phyloP scores from a whole-genome alignment of 805 yeast genomes.

The Metschnikowia continentalis region DNA sequence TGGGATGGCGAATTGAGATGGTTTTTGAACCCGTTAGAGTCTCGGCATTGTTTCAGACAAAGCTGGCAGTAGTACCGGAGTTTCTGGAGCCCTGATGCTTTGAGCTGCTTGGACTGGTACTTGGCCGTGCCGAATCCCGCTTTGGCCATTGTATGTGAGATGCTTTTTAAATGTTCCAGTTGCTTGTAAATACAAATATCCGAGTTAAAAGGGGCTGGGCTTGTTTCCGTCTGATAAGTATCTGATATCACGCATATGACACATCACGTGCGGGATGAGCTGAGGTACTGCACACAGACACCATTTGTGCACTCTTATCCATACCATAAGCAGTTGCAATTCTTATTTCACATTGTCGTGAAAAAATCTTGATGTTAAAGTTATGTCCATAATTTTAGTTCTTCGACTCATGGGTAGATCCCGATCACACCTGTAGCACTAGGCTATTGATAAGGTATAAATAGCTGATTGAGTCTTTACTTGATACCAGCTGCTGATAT shows the following conservation, averaged over 20 bases:
- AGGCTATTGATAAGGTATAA: no score
- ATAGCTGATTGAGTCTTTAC: no score
- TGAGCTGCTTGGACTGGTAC: conserved; percentile 69
- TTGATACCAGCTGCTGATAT: no score
- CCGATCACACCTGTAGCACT: no score
- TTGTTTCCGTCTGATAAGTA: neutral
- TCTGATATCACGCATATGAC: neutral
- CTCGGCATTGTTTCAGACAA: conserved; percentile 91
- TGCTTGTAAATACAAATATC: neutral
- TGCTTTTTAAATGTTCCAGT: neutral
- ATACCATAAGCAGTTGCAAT: no score
- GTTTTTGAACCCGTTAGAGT: conserved; percentile 90
- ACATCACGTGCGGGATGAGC: neutral
- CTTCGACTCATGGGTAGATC: no score
- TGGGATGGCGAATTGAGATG: conserved; percentile 86
- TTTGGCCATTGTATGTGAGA: conserved; percentile 19
- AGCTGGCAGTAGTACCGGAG: conserved; percentile 86
- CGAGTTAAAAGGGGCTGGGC: neutral
- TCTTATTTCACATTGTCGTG: no score
- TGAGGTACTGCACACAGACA: neutral
- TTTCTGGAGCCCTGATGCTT: conserved; percentile 80
- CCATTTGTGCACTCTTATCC: no score
- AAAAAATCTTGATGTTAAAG: no score
- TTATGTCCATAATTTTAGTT: no score
- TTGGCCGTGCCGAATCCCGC: conserved; percentile 51